These are phyloP conservation scores for Urochloa ruziziensis DNA, from an alignment of 176 grass and related monocot species.

Conservation along the genomic window DNA sequence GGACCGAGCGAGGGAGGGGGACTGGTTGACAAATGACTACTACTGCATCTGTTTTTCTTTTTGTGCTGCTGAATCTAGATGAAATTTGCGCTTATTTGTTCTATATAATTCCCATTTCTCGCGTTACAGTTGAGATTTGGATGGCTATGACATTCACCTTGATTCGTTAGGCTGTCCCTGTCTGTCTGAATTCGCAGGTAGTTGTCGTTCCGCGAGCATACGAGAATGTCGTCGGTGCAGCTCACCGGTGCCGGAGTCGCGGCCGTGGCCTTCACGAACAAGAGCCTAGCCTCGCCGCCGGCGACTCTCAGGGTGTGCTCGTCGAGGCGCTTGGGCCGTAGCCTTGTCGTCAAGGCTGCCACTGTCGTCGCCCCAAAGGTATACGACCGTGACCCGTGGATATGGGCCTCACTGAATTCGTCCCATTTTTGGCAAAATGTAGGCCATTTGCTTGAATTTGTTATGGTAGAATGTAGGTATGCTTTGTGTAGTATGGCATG, in stretches of 20 bases:
- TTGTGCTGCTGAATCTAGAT: neutral
- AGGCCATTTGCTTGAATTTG: neutral
- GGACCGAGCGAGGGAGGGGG: neutral
- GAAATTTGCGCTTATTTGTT: neutral
- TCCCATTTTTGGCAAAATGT: neutral
- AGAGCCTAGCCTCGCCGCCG: neutral
- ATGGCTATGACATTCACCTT: neutral
- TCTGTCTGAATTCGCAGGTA: neutral
- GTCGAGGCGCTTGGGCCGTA: neutral
- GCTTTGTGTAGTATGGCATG: neutral
- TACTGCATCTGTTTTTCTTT: neutral
- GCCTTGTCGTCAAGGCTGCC: conserved; percentile 62
- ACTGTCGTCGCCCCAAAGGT: conserved; percentile 81
- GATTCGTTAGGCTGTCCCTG: neutral
- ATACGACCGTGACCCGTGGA: neutral
- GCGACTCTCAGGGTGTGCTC: conserved; percentile 9
- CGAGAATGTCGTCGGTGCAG: conserved; percentile 46
- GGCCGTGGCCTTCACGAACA: conserved; percentile 32
- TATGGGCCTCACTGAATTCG: neutral
- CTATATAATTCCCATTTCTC: neutral
- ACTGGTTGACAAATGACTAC: conserved; percentile 18
- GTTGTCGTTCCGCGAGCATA: neutral
- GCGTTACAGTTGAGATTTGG: too few species aligned
- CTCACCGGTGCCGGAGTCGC: conserved; percentile 36
- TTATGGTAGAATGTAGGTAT: neutral